Evolutionary conservation across 2,329 filamentous ascomycete genomes (phyloP).

Genomic region (Neonectria sp.): DNA sequence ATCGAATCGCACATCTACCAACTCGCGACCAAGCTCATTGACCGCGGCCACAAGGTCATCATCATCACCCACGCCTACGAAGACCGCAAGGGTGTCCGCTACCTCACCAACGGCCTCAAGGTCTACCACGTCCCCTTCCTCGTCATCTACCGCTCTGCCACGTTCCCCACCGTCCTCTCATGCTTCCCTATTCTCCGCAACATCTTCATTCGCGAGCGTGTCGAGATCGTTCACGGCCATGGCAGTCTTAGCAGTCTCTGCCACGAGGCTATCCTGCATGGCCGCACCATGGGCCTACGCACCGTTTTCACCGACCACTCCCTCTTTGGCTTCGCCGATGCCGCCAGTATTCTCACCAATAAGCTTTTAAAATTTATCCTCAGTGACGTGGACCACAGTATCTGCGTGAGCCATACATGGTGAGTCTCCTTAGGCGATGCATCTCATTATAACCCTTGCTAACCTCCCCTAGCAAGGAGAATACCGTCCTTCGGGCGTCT

Average conservation of each 20-base stretch:
- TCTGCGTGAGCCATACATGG: slow-evolving; percentile 99
- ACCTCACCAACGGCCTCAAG: slow-evolving; percentile 97
- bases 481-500: slow-evolving; percentile 94
- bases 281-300: slow-evolving; percentile 93
- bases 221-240: slow-evolving; percentile 99
- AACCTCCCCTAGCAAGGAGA: slow-evolving; percentile 82
- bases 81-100: slow-evolving; percentile 91
- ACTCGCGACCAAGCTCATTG: slow-evolving; percentile 94
- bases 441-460: slow-evolving; percentile 20
- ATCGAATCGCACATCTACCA: slow-evolving; percentile 99
- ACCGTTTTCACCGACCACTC: slow-evolving; percentile 99
- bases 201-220: slow-evolving; percentile 93
- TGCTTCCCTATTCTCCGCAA: slow-evolving; percentile 99
- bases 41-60: slow-evolving; percentile 97
- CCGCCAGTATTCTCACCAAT: slow-evolving; percentile 95
- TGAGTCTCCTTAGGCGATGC: slow-evolving; percentile 56
- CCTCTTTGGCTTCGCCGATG: slow-evolving; percentile 96
- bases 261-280: slow-evolving; percentile 95
- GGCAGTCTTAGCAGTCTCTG: slow-evolving; percentile 93
- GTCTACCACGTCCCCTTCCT: slow-evolving; percentile 98
- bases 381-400: slow-evolving; percentile 97
- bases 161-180: slow-evolving; percentile 97
- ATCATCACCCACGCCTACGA: slow-evolving; percentile 97
- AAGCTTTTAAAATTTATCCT: slow-evolving; percentile 96
- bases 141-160: slow-evolving; percentile 93